Conservation (phyloP, 1,139 yeast genomes). For the Casaregolazyma suthepensis region DNA sequence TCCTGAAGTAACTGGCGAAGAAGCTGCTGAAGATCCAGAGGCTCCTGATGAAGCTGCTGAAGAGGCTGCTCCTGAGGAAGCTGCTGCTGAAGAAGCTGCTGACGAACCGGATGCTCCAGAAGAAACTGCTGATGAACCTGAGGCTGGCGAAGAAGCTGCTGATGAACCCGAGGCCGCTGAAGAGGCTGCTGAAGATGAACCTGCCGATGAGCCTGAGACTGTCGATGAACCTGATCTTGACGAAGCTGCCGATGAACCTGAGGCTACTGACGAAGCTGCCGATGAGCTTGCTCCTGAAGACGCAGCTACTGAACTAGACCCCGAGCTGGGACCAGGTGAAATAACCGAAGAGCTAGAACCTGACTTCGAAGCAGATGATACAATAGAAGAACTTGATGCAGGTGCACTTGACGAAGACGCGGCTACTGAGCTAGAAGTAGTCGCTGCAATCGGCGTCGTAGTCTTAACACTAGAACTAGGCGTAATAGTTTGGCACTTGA, state of each 20-base stretch:
- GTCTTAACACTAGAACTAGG: neutral
- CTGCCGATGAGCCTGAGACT: neutral
- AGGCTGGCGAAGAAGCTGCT: neutral
- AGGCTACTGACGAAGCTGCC: conserved; percentile 8
- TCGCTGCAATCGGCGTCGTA: conserved; percentile 7
- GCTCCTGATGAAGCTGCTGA: conserved; percentile 6
- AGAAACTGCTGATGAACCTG: neutral
- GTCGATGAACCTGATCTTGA: conserved; percentile 8
- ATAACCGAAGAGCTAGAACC: neutral
- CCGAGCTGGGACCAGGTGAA: conserved; percentile 3
- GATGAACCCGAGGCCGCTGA: conserved; percentile 5
- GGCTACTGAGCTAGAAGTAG: neutral
- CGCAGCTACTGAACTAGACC: neutral
- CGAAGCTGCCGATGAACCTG: conserved; percentile 5
- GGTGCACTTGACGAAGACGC: neutral
- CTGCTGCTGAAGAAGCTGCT: neutral
- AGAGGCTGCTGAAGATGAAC: conserved; percentile 5
- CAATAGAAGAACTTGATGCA: neutral
- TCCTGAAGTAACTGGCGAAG: neutral
- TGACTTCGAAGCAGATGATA: conserved; percentile 5
- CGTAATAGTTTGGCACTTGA: conserved; percentile 4
- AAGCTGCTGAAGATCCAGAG: conserved; percentile 7
- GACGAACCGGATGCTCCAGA: neutral
- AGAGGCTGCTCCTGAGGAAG: conserved; percentile 1
- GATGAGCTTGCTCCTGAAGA: conserved; percentile 4